phyloP scores from a whole-genome alignment of 2,329 filamentous ascomycete genomes.

The Mycosphaerella arachidis region DNA sequence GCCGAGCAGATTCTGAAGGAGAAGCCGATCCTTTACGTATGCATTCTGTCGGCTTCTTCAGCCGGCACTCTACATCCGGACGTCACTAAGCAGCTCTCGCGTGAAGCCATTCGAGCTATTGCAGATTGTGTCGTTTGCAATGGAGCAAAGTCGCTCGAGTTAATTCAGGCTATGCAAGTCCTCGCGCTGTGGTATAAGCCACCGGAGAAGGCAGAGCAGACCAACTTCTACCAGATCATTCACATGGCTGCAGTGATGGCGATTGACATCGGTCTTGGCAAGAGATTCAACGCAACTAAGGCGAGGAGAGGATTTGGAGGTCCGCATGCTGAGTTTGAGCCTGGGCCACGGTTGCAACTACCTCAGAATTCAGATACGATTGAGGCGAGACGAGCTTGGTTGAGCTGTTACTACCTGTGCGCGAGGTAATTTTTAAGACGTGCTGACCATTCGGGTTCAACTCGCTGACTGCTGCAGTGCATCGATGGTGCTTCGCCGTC shows the following conservation, averaged over 20 bases:
- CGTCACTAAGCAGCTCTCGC: constrained; percentile 58
- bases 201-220: constrained; percentile 75
- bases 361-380: constrained; percentile 47
- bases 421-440: constrained; percentile 41
- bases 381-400: constrained; percentile 56
- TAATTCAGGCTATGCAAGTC: constrained; percentile 74
- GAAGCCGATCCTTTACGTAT: constrained; percentile 57
- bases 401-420: constrained; percentile 58
- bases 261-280: constrained; percentile 74
- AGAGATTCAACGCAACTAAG: constrained; percentile 42
- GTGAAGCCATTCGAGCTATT: constrained; percentile 66
- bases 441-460: background rate
- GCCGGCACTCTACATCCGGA: constrained; percentile 49
- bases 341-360: constrained; percentile 25
- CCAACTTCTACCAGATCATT: constrained; percentile 84
- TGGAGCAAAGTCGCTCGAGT: constrained; percentile 76
- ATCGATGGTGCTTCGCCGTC: constrained; percentile 55
- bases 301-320: constrained; percentile 33
- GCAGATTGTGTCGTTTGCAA: constrained; percentile 70
- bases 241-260: constrained; percentile 78
- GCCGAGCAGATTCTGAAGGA: constrained; percentile 53
- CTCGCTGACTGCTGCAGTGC: constrained; percentile 39
- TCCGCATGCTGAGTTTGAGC: constrained; percentile 32
- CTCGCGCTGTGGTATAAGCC: constrained; percentile 81
- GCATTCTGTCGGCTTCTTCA: constrained; percentile 53